Evolutionary conservation across 495 filamentous ascomycete species (phyloP).

Genomic region (Daldinia grandis): DNA sequence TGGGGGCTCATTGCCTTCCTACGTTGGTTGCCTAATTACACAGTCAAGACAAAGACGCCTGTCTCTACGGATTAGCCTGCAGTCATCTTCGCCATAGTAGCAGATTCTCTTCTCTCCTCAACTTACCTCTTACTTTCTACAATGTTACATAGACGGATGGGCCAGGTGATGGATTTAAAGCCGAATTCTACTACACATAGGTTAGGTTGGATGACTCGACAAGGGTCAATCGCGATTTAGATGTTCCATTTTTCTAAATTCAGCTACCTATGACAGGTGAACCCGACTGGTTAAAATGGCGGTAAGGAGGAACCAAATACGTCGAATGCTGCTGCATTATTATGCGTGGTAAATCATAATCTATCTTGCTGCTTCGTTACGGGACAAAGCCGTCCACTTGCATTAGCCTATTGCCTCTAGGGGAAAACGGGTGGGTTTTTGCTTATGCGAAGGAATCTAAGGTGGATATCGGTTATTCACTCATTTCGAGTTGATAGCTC

Average conservation of each 20-base stretch:
- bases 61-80: not conserved
- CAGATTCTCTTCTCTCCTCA: not conserved
- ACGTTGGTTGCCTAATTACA: slow-evolving; percentile 18
- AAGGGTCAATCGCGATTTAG: not conserved
- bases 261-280: not conserved
- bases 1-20: slow-evolving; percentile 7
- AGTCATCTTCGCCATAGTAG: not conserved
- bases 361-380: slow-evolving; percentile 20
- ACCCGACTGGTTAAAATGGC: not conserved
- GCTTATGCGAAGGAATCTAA: slow-evolving; percentile 6
- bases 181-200: not conserved
- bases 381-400: slow-evolving; percentile 21
- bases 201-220: not conserved
- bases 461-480: not conserved
- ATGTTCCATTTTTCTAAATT: not conserved
- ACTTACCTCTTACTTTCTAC: not conserved
- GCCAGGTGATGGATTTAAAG: not conserved
- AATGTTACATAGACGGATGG: too few species aligned
- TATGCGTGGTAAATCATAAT: slow-evolving; percentile 35
- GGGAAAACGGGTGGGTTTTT: slow-evolving; percentile 20
- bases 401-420: slow-evolving; percentile 29
- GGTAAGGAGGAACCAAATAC: not conserved
- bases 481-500: slow-evolving; percentile 13
- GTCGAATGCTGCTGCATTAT: slow-evolving; percentile 13
- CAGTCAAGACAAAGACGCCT: slow-evolving; percentile 8